These are phyloP conservation scores for Cudoniella acicularis DNA, from an alignment of 495 filamentous ascomycete genomes.

Conservation along the genomic window DNA sequence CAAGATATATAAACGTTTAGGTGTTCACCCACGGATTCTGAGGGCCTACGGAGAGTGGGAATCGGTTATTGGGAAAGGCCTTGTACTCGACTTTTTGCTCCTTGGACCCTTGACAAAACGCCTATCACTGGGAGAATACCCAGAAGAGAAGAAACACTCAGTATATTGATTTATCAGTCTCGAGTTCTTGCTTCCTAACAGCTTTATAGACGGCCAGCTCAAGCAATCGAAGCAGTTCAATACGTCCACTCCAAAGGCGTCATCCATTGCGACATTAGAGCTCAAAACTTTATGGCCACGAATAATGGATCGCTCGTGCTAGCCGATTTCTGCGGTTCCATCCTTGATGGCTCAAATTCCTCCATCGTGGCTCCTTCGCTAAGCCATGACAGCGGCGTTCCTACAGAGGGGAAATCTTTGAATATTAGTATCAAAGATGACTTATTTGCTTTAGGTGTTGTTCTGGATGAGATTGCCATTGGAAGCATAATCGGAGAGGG, in stretches of 20 bases:
- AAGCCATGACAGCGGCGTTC: background rate
- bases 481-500: background rate
- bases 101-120: background rate
- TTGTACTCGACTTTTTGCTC: background rate
- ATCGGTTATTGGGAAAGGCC: background rate
- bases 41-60: background rate
- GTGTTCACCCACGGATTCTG: background rate
- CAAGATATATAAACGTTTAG: slow-evolving; percentile 2
- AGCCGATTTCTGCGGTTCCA: slow-evolving; percentile 2
- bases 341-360: slow-evolving; percentile 1
- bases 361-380: background rate
- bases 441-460: background rate
- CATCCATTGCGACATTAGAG: slow-evolving; percentile 3
- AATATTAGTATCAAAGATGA: background rate
- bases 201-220: background rate
- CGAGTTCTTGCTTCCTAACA: background rate
- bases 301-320: background rate
- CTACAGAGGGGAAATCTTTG: background rate
- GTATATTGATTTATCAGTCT: background rate
- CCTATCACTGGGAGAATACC: background rate
- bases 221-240: background rate
- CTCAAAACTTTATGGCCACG: slow-evolving; percentile 2
- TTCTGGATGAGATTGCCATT: slow-evolving; percentile 1
- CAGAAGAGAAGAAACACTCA: background rate
- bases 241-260: background rate